Base-by-base conservation (phyloP, 23 red algal species). In the Gracilaria domingensis region DNA sequence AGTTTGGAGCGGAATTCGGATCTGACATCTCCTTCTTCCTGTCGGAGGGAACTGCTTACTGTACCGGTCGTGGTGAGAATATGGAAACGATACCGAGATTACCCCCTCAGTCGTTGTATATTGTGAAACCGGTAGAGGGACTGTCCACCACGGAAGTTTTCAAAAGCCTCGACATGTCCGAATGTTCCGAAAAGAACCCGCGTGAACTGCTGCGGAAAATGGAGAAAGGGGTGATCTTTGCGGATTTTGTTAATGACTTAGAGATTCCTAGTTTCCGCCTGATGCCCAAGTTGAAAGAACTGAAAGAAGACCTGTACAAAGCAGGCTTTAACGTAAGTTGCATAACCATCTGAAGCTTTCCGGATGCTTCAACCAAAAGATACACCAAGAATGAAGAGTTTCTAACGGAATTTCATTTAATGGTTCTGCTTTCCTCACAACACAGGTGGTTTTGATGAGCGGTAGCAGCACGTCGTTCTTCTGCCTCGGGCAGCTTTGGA, bases 381-480 rank as follows among this genome's bases (percentile, higher is more conserved):
- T 11, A 45, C 11, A 45, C 11, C 42, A 45, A 45, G 42, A 45
- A 4, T 11, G 35, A 55, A 73, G 4, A 8, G 14, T 3, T 73
- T 3, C 38, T 37, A 56, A 45, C 28, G 16, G 17, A 33, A 12
- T 81, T 54, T 4, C 24, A 1, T 47, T 18, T 39, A 40, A 12
- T 55, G 8, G 33, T 28, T 26, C 2, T 8, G 5, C 4, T 62
- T 82, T 5, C 21, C 9, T 12, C 0, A 62, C 53, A 23, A 60
- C 24, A 38, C n/a, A 90, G 84, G 53, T 83, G 0, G 97, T 99
- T 38, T 79, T 99, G 35, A 99, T 99, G 97, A 96, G 97, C 79
- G 97, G 97, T 21, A 96, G 94, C 82, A 94, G 97, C 82, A 96
- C 94, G 21, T 96, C 94, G 3, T 96, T 99, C 79, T 99, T 96